Evolutionary conservation across 164 flowering plant species (phyloP), one percentile per base, ranked within the genome.

Genomic region (Macadamia tetraphylla): DNA sequence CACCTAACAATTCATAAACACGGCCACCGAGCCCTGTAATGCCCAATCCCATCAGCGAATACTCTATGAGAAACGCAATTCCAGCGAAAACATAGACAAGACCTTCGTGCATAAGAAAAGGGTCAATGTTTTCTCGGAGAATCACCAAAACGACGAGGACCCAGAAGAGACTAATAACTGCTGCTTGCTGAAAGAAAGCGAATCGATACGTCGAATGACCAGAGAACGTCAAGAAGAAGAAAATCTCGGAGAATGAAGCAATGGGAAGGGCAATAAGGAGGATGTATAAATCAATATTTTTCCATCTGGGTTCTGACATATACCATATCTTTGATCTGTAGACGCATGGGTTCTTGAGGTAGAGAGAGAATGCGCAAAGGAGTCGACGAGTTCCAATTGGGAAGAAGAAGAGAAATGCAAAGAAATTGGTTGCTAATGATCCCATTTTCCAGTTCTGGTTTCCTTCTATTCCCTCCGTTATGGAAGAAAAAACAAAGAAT

Each of bases 221-320:
- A 4, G 91, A 77, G 62, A 88, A 74, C 11, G 88, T 74, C 18
- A 86, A 61, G 75, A 86, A 88, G 63, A 86, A 52, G 78, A 85
- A 84, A 58, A 85, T 10, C 56, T 82, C 74, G 30, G 86, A 77
- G 58, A 89, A 82, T 9, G 89, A 80, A 35, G 90, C 81, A 29
- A 89, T 79, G 42, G 97, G 95, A 17, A 92, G 89, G 64, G 82
- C 75, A 29, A 88, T 63, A 14, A 80, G 64, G 60, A 91, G 95
- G 63, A 70, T n/a, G 75, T 84, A 89, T 5, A 92, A 69, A 71
- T 92, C 94, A 51, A 86, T 29, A 74, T 84, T 86, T 76, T 79
- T 81, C 83, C 81, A 84, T 67, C 68, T 80, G 77, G 87, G 83
- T 48, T 84, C 81, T 9, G 87, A 80, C 70, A 88, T 73, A 69